Evolutionary conservation across 768 basidiomycete genomes (phyloP), one percentile per base, ranked within the genome.

Genomic region (Naganishia randhawae): DNA sequence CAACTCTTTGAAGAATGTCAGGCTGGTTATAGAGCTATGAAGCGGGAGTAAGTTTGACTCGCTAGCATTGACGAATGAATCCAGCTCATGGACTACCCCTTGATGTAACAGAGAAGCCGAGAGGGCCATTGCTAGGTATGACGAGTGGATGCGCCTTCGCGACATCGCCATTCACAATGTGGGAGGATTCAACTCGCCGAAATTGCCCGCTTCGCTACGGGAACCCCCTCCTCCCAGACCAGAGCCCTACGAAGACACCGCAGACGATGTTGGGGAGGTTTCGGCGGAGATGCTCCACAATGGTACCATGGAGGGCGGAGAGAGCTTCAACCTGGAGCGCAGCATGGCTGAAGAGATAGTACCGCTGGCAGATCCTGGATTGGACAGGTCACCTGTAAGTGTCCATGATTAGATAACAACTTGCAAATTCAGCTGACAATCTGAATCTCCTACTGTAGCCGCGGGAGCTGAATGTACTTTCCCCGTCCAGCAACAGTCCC

Each of bases 1-100:
- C 91, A 95, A 76, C 82, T 97, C 27, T 99, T 99, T 73, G 94
- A 97, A 74, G 90, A 90, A 72, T 87, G 89, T 63, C 87, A 97
- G 84, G 89, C 89, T 52, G 90, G 92, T 71, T 98, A 95, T 81
- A 95, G 90, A 81, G 89, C 90, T 76, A 86, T 86, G 66, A 89
- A 88, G 80, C 83, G 89, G 52, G 87, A 88, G 94, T 96, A 73
- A 67, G 92, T 85, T 16, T 27, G 27, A 57, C 42, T n/a, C 51
- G 65, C 22, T 32, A 7, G 13, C 67, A 50, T 32, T 61, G 66
- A 17, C 52, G 61, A 39, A 1, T 42, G 50, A 41, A 32, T 19
- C 42, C 27, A 17, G 16, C 50, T 62, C 33, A 54, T 33, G 14
- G 48, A 55, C 17, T 29, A 25, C 41, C 25, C 32, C 14, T 42